A percentile compares a stretch with the other conserved stretches of the same genome.
phyloP scores from a whole-genome alignment of 2,329 filamentous ascomycete species.

The Cladosporium sphaerospermum region DNA sequence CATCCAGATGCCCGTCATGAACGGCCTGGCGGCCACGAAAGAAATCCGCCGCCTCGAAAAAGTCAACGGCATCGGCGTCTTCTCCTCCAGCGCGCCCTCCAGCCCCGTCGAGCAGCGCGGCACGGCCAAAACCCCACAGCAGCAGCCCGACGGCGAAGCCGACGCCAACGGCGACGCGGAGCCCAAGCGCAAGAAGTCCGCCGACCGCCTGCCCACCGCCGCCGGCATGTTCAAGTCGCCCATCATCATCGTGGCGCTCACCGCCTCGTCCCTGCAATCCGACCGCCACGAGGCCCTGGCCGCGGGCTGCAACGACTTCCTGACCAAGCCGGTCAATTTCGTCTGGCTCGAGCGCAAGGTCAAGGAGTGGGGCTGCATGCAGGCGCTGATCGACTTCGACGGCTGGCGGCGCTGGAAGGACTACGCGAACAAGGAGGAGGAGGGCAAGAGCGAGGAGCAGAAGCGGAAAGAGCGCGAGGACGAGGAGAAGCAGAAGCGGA shows the following conservation, averaged over 20 bases:
- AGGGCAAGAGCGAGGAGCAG: slow-evolving; percentile 31
- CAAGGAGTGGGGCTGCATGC: slow-evolving; percentile 99
- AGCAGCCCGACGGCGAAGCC: background rate
- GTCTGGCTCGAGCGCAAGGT: slow-evolving; percentile 96
- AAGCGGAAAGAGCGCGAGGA: slow-evolving; percentile 25
- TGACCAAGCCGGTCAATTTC: slow-evolving; percentile 95
- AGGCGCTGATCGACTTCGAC: slow-evolving; percentile 95
- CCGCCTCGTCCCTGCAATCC: slow-evolving; percentile 87
- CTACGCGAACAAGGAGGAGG: slow-evolving; percentile 43
- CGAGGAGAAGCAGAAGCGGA: slow-evolving; percentile 27
- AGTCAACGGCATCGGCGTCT: slow-evolving; percentile 87
- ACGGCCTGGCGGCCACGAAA: slow-evolving; percentile 85
- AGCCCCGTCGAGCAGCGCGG: slow-evolving; percentile 34
- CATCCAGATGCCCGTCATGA: slow-evolving; percentile 96
- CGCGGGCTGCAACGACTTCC: slow-evolving; percentile 94
- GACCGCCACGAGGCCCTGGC: slow-evolving; percentile 92
- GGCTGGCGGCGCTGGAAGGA: slow-evolving; percentile 98
- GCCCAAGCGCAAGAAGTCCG: slow-evolving; percentile 5
- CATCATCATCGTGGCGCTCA: slow-evolving; percentile 95
- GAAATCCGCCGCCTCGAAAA: slow-evolving; percentile 87
- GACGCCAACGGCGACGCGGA: background rate
- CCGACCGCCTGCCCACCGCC: slow-evolving; percentile 58
- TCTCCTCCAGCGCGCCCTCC: slow-evolving; percentile 46
- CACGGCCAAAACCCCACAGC: background rate
- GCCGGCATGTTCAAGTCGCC: slow-evolving; percentile 78